phyloP scores from a whole-genome alignment of 1,139 yeast genomes.

The Debaryomycetaceae sp. region DNA sequence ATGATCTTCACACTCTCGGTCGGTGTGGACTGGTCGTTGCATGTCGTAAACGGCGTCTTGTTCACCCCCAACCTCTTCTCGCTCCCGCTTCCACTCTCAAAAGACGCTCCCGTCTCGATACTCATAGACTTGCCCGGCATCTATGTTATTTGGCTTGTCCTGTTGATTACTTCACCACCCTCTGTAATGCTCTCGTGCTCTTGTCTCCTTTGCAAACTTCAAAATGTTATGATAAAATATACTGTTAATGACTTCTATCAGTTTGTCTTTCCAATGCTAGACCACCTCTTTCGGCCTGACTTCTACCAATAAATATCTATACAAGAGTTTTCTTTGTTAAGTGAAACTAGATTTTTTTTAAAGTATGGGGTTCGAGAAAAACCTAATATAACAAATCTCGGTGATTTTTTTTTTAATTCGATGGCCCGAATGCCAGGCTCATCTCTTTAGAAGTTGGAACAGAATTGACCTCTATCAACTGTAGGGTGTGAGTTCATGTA shows the following conservation, averaged over 20 bases:
- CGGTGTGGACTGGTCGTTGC: slow-evolving; percentile 31
- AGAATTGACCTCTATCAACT: no score
- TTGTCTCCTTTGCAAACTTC: no score
- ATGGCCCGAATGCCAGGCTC: slow-evolving; percentile 1
- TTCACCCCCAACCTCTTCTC: neutral
- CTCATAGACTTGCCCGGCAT: neutral
- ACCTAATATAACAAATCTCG: neutral
- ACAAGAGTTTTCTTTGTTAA: no score
- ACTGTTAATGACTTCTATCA: no score
- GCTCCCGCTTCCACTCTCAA: neutral
- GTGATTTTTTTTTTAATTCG: slow-evolving; percentile 2
- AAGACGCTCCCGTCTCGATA: neutral
- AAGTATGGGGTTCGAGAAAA: slow-evolving; percentile 7
- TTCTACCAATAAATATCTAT: no score
- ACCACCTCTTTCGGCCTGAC: no score
- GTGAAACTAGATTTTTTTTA: no score
- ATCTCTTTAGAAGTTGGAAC: slow-evolving; percentile 1
- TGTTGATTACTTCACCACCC: no score
- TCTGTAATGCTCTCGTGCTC: no score
- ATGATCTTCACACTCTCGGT: slow-evolving; percentile 9
- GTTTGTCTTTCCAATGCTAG: no score
- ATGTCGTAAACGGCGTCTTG: slow-evolving; percentile 2
- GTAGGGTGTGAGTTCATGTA: no score
- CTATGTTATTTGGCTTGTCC: neutral
- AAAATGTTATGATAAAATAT: no score